Evolutionary conservation across 192 early-diverging fungal genomes (phyloP).

Genomic region (Spizellomyces punctatus): DNA sequence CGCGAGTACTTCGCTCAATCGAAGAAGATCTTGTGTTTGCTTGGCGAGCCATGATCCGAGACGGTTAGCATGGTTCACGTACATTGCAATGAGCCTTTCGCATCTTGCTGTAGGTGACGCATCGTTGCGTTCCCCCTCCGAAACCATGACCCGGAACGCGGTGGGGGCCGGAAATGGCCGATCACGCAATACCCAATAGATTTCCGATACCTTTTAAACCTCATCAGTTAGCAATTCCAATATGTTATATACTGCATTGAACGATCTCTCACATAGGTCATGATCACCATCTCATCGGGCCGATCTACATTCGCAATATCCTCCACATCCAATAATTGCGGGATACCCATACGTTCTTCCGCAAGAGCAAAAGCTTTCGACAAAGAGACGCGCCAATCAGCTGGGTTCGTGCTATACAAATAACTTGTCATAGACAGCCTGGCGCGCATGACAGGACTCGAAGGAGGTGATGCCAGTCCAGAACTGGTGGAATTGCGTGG

Average conservation of each 20-base stretch:
- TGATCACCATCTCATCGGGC: conserved; percentile 37
- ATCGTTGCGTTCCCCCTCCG: neutral
- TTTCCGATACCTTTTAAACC: conserved; percentile 21
- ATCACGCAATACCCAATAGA: conserved; percentile 22
- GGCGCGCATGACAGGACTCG: neutral
- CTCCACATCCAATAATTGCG: conserved; percentile 32
- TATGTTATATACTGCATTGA: neutral
- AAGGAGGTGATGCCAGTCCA: neutral
- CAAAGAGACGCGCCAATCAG: conserved; percentile 28
- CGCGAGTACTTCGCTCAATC: neutral
- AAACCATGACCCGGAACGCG: neutral
- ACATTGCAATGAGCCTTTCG: neutral
- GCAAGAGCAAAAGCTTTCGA: conserved; percentile 31
- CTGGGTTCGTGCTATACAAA: conserved; percentile 12
- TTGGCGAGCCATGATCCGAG: conserved; percentile 9
- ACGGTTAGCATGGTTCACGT: conserved; percentile 5
- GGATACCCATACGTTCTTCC: conserved; percentile 29
- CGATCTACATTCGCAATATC: conserved; percentile 27
- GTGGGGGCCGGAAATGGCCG: conserved; percentile 18
- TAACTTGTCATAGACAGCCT: neutral
- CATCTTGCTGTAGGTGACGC: neutral
- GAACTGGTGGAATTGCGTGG: neutral
- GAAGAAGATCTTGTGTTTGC: conserved; percentile 3
- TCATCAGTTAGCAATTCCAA: neutral
- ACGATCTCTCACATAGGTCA: conserved; percentile 29